A percentile compares a stretch with the other conserved stretches of the same genome.
phyloP scores from a whole-genome alignment of 495 filamentous ascomycete species.

The Barbatosphaeria neglecta region DNA sequence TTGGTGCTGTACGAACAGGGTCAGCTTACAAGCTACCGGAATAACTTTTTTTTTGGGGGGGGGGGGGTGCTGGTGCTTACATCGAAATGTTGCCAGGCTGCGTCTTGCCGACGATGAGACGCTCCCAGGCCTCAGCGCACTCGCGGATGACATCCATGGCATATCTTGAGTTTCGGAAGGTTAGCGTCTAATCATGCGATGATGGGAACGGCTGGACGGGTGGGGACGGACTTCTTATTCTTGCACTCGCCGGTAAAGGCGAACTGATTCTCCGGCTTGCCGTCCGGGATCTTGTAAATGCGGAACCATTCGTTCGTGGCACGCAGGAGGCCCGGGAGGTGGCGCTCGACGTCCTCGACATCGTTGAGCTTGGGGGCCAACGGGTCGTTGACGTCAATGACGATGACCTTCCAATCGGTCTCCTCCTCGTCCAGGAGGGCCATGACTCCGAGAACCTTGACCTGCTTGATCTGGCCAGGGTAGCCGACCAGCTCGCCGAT shows the following conservation, averaged over 20 bases:
- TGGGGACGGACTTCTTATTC: constrained; percentile 73
- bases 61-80: too few species aligned
- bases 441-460: constrained; percentile 99
- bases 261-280: constrained; percentile 99
- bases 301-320: constrained; percentile 99
- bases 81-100: constrained; percentile 62
- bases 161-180: constrained; percentile 46
- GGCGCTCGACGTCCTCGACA: constrained; percentile 97
- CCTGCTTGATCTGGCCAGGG: constrained; percentile 94
- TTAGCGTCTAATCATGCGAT: background rate
- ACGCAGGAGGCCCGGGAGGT: constrained; percentile 89
- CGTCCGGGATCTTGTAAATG: constrained; percentile 99
- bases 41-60: too few species aligned
- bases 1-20: constrained; percentile 55
- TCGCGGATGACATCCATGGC: constrained; percentile 89
- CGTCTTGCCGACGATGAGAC: constrained; percentile 81
- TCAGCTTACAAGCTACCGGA: too few species aligned
- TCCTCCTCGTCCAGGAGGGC: constrained; percentile 98
- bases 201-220: background rate
- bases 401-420: constrained; percentile 99
- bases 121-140: constrained; percentile 95
- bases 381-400: constrained; percentile 97
- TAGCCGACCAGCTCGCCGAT: constrained; percentile 96
- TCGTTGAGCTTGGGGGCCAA: constrained; percentile 94
- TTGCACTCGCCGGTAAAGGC: constrained; percentile 99